These are phyloP conservation scores for Naganishia liquefaciens DNA, from an alignment of 1,284 basidiomycete species.

Conservation along the genomic window DNA sequence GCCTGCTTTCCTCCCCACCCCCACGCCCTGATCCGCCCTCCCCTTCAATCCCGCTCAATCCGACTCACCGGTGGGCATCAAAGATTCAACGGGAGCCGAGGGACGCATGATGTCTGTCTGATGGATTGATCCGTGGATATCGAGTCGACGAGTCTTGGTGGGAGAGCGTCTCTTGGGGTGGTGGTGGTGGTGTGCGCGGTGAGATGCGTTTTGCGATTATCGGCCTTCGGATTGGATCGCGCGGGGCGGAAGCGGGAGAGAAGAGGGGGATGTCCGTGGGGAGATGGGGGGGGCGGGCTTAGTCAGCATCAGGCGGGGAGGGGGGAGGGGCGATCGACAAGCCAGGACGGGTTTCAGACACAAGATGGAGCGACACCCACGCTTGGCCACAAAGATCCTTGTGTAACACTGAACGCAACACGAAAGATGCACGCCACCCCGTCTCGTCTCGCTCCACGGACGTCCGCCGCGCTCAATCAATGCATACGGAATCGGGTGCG, in stretches of 20 bases:
- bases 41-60: slow-evolving; percentile 45
- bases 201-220: not conserved
- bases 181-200: not conserved
- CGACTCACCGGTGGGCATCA: slow-evolving; percentile 72
- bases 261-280: not conserved
- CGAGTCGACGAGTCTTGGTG: too few relatives aligned
- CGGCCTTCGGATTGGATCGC: slow-evolving; percentile 29
- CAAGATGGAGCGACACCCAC: too few relatives aligned
- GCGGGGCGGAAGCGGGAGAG: not conserved
- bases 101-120: slow-evolving; percentile 64
- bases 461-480: too few relatives aligned
- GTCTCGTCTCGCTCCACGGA: too few relatives aligned
- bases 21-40: not conserved
- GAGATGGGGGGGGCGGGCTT: not conserved
- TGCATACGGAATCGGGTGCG: too few relatives aligned
- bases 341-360: too few relatives aligned
- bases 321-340: too few relatives aligned
- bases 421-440: too few relatives aligned
- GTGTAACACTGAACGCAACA: too few relatives aligned
- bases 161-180: too few relatives aligned
- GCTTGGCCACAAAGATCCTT: too few relatives aligned
- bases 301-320: not conserved
- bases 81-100: slow-evolving; percentile 62
- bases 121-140: not conserved
- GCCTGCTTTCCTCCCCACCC: not conserved